Evolutionary conservation across 1,284 basidiomycete species (phyloP).

Genomic region (Pisolithus thermaeus): DNA sequence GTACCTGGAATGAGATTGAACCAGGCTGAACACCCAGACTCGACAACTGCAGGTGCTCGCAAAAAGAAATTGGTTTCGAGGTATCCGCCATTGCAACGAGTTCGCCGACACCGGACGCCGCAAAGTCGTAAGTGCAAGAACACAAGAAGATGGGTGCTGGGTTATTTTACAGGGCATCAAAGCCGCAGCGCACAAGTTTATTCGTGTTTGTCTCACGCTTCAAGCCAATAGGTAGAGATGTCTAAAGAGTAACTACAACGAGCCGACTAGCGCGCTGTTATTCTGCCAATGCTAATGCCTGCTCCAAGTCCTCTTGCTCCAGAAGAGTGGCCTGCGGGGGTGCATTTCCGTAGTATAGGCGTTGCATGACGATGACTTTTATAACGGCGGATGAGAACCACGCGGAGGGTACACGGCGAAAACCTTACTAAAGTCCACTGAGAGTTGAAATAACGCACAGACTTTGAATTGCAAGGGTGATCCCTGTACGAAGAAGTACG

Average conservation of each 20-base stretch:
- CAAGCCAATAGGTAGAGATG: neutral
- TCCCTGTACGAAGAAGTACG: constrained; percentile 69
- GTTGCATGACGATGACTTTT: constrained; percentile 66
- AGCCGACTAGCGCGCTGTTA: constrained; percentile 34
- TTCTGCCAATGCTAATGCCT: constrained; percentile 58
- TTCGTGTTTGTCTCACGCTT: constrained; percentile 24
- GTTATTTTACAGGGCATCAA: constrained; percentile 9
- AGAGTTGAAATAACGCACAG: constrained; percentile 77
- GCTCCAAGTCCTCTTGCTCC: constrained; percentile 69
- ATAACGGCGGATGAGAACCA: constrained; percentile 10
- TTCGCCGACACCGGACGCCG: constrained; percentile 17
- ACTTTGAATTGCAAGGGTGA: constrained; percentile 75
- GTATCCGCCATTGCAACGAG: constrained; percentile 34
- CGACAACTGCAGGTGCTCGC: constrained; percentile 89
- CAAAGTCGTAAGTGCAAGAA: constrained; percentile 10
- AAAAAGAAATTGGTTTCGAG: constrained; percentile 75
- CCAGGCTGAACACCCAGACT: constrained; percentile 94
- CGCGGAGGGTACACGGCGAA: constrained; percentile 9
- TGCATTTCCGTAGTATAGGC: constrained; percentile 62
- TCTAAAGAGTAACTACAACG: neutral
- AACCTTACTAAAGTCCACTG: constrained; percentile 63
- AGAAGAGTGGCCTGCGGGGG: constrained; percentile 46
- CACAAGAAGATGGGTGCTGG: constrained; percentile 16
- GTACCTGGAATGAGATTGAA: constrained; percentile 94
- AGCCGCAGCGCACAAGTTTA: constrained; percentile 23